Base-by-base conservation (phyloP, 2,329 filamentous ascomycete genomes). In the Colletotrichum sp. region DNA sequence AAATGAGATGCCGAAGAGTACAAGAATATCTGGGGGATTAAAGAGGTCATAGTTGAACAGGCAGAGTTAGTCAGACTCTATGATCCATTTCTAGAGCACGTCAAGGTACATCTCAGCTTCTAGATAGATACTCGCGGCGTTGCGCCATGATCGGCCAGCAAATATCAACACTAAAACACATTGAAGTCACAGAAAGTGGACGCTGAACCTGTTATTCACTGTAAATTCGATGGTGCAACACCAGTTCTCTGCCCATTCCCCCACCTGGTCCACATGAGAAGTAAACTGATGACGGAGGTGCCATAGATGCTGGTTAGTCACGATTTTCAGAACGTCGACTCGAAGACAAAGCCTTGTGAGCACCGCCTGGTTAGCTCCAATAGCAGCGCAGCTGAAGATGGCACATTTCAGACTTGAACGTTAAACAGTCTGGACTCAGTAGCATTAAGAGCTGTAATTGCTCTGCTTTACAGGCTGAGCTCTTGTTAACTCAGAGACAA, bases 311-410 rank as follows among this genome's bases (percentile, higher is more conserved):
- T 36, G 34, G 0, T 8, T 16, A 36, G 4, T 16, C 7, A 36
- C 34, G 1, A 36, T 36, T 16, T 16, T 1, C 15, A 36, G 34
- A 36, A 36, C 34, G 15, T 16, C 34, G 34, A 36, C 34, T 16
- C 3, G 7, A 36, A 36, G 34, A 36, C 34, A 16, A 36, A 36
- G 34, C 34, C 34, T 36, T 36, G 7, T 8, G 7, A 36, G 34
- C 34, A 36, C 34, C 34, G 15, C 34, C 34, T 5, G 34, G 34
- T 36, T 8, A 36, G 34, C 34, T 36, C 34, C 34, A 36, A 16
- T 0, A 36, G 34, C 7, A 16, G 34, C 1, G 0, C 34, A 36
- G 7, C 34, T 36, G 3, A 16, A 8, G 34, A 36, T 36, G 34
- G 7, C 34, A 36, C 2, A 36, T 16, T 36, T 36, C 34, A 8